These are phyloP conservation scores for Antarctomyces pellizariae DNA, from an alignment of 495 filamentous ascomycete species.

Conservation along the genomic window DNA sequence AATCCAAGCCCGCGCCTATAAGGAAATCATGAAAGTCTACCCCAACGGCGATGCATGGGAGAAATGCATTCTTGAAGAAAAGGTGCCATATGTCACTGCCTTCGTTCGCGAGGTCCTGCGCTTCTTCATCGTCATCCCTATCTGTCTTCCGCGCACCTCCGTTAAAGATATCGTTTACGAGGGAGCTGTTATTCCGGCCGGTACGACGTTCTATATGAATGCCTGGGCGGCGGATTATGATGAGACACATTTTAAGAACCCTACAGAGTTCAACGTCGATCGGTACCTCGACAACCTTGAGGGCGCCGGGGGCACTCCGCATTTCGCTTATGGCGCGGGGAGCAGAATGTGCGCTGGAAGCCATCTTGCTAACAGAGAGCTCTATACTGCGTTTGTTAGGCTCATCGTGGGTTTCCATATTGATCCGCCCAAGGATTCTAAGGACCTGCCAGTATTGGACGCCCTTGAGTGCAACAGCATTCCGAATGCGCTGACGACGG, in stretches of 20 bases:
- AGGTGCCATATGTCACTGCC: constrained; percentile 45
- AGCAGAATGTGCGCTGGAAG: constrained; percentile 53
- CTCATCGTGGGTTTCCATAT: constrained; percentile 38
- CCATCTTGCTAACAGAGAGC: constrained; percentile 41
- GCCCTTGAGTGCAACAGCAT: constrained; percentile 37
- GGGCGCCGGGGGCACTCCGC: constrained; percentile 35
- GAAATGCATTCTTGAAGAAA: constrained; percentile 40
- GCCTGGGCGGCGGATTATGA: constrained; percentile 51
- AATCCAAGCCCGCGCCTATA: constrained; percentile 38
- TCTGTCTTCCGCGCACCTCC: constrained; percentile 39
- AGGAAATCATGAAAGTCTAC: constrained; percentile 39
- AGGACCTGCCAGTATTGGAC: constrained; percentile 31
- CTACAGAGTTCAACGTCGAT: constrained; percentile 34
- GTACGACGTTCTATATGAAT: constrained; percentile 49
- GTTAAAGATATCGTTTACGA: constrained; percentile 41
- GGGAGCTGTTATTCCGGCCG: constrained; percentile 32
- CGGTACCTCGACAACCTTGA: constrained; percentile 36
- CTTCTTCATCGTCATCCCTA: constrained; percentile 53
- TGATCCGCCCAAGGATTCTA: constrained; percentile 10
- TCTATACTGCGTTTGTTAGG: constrained; percentile 44
- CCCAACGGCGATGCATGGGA: constrained; percentile 42
- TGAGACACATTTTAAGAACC: constrained; percentile 34
- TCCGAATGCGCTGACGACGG: constrained; percentile 40
- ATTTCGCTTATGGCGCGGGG: constrained; percentile 48
- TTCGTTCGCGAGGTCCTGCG: constrained; percentile 45